These are phyloP conservation scores for Brassica nigra DNA, from an alignment of 345 rosid genomes.

Conservation along the genomic window DNA sequence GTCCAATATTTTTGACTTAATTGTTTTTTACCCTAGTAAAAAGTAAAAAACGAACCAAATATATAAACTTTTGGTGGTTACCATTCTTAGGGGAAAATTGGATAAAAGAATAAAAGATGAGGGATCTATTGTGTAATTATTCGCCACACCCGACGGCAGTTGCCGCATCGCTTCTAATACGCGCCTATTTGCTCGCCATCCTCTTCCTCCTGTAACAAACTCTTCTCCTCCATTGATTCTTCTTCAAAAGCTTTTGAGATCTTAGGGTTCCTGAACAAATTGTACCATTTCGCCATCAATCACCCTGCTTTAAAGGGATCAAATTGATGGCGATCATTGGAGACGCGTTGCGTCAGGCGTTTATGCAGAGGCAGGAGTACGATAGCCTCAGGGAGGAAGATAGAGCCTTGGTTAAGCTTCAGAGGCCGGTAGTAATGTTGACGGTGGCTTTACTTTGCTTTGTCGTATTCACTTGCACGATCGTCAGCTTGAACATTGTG, in stretches of 20 bases:
- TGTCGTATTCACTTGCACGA: slow-evolving; percentile 52
- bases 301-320: too few relatives aligned
- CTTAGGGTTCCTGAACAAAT: slow-evolving; percentile 14
- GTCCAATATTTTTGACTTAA: neutral
- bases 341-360: slow-evolving; percentile 86
- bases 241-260: neutral
- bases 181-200: neutral
- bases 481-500: slow-evolving; percentile 76
- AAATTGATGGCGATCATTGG: slow-evolving; percentile 62
- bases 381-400: slow-evolving; percentile 81
- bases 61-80: neutral
- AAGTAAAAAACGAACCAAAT: neutral
- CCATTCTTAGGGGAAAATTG: neutral
- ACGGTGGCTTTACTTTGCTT: slow-evolving; percentile 44
- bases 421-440: slow-evolving; percentile 49
- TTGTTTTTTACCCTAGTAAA: neutral
- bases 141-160: neutral
- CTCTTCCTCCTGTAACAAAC: neutral
- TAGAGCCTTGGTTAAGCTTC: slow-evolving; percentile 76
- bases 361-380: slow-evolving; percentile 90
- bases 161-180: neutral
- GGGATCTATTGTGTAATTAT: neutral
- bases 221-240: neutral
- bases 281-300: too few relatives aligned
- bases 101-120: neutral